phyloP scores from a whole-genome alignment of 148 eudicot species.

The Linanthus parryae region DNA sequence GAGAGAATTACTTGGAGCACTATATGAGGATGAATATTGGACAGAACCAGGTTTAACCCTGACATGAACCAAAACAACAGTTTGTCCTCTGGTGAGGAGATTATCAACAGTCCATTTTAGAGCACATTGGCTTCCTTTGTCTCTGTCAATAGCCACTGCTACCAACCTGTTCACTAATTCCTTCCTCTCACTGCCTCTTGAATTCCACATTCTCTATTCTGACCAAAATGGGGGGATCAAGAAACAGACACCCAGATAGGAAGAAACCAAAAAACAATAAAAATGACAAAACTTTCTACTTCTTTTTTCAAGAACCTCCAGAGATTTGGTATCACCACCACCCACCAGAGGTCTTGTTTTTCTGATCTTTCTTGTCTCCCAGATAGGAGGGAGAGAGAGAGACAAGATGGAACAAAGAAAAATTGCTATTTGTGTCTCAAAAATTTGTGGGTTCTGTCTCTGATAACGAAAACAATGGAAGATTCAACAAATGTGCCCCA shows the following conservation, averaged over 20 bases:
- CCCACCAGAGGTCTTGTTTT: background rate
- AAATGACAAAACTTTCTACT: no score
- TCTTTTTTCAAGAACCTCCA: background rate
- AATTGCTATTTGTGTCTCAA: background rate
- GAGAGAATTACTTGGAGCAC: conserved; percentile 9
- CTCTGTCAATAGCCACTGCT: conserved; percentile 68
- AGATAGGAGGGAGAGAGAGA: background rate
- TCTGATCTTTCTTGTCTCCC: background rate
- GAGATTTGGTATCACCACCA: conserved; percentile 1
- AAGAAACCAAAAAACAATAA: no score
- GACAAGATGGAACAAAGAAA: background rate
- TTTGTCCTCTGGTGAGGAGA: conserved; percentile 40
- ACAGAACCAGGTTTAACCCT: conserved; percentile 17
- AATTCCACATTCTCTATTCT: background rate
- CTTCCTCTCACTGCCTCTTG: background rate
- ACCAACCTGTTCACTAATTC: conserved; percentile 13
- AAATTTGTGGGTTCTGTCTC: no score
- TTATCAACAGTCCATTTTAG: conserved; percentile 75
- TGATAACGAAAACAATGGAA: no score
- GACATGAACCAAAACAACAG: conserved; percentile 57
- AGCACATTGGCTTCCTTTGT: conserved; percentile 68
- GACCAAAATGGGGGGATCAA: no score
- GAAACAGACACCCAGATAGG: no score
- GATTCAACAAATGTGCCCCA: conserved; percentile 2
- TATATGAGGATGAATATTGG: conserved; percentile 11